A percentile compares a stretch with the other conserved stretches of the same genome.
phyloP scores from a whole-genome alignment of 2,329 filamentous ascomycete genomes.

The Nigrospora oryzae region DNA sequence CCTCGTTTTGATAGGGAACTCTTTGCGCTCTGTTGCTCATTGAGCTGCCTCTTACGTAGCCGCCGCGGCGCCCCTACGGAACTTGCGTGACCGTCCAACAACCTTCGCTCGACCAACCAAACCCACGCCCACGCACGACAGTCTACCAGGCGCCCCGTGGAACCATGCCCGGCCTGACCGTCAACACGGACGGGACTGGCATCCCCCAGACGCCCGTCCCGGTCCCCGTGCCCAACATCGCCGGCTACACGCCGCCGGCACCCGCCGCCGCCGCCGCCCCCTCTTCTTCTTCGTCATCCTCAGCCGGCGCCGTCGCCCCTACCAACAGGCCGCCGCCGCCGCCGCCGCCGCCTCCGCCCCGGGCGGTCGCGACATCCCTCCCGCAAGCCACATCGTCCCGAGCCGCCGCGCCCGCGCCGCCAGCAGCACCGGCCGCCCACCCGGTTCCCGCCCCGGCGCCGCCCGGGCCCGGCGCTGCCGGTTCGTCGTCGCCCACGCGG shows the following conservation, averaged over 20 bases:
- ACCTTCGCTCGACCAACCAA: too few species aligned
- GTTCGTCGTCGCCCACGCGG: constrained; percentile 31
- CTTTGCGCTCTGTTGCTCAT: too few species aligned
- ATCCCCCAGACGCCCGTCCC: constrained; percentile 4
- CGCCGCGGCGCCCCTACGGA: too few species aligned
- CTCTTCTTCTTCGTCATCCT: not conserved
- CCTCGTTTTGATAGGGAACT: too few species aligned
- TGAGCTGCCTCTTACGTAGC: too few species aligned
- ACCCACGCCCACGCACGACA: too few species aligned
- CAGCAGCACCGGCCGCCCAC: not conserved
- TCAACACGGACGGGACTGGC: constrained; percentile 15
- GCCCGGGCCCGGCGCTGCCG: not conserved
- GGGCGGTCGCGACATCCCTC: not conserved
- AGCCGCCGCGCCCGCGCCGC: constrained; percentile 2
- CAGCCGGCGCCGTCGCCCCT: not conserved
- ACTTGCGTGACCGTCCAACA: too few species aligned
- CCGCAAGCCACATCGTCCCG: not conserved
- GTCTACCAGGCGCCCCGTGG: not conserved
- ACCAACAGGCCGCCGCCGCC: not conserved
- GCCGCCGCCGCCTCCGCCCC: not conserved
- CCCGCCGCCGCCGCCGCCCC: not conserved
- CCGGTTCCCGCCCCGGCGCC: not conserved
- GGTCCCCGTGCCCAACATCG: constrained; percentile 3
- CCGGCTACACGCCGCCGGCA: not conserved
- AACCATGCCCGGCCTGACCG: constrained; percentile 19